These are phyloP conservation scores for Rhynchosporium graminicola DNA, from an alignment of 2,329 filamentous ascomycete genomes.

Conservation along the genomic window DNA sequence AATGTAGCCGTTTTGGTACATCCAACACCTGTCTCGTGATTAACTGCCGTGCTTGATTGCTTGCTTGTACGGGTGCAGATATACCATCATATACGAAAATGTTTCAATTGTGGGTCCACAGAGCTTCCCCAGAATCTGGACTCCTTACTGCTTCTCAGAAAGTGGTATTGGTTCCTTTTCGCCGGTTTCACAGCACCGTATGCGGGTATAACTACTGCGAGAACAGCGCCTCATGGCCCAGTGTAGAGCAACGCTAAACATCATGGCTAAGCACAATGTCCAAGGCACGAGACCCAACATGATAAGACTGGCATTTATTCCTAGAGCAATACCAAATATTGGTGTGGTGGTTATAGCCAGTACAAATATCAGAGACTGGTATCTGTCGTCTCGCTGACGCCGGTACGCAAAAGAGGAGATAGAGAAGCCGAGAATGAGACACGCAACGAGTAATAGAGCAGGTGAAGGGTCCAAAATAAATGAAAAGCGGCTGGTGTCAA, in stretches of 20 bases:
- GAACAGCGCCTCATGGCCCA: conserved; percentile 25
- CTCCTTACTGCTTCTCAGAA: conserved; percentile 7
- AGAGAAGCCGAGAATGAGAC: conserved; percentile 42
- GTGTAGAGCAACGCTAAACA: conserved; percentile 39
- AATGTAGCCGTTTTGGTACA: neutral
- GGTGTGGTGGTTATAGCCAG: conserved; percentile 33
- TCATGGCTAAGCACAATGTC: conserved; percentile 43
- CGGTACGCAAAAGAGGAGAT: conserved; percentile 44
- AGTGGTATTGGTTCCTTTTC: conserved; percentile 18
- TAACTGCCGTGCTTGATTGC: neutral
- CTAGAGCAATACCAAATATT: conserved; percentile 34
- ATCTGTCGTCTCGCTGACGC: conserved; percentile 38
- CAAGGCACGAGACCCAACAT: conserved; percentile 43
- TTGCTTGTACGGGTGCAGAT: neutral
- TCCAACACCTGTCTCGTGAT: neutral
- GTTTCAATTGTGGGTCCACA: neutral
- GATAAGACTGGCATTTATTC: conserved; percentile 39
- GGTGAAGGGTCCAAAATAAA: conserved; percentile 40
- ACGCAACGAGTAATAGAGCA: conserved; percentile 40
- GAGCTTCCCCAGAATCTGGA: neutral
- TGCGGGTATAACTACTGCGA: conserved; percentile 26
- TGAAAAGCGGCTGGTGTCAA: conserved; percentile 24
- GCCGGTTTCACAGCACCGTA: conserved; percentile 21
- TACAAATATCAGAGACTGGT: conserved; percentile 41
- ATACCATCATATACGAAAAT: neutral